Evolutionary conservation across 2,329 filamentous ascomycete genomes (phyloP), one percentile per base, ranked within the genome.

Genomic region (Neonectria ditissima): DNA sequence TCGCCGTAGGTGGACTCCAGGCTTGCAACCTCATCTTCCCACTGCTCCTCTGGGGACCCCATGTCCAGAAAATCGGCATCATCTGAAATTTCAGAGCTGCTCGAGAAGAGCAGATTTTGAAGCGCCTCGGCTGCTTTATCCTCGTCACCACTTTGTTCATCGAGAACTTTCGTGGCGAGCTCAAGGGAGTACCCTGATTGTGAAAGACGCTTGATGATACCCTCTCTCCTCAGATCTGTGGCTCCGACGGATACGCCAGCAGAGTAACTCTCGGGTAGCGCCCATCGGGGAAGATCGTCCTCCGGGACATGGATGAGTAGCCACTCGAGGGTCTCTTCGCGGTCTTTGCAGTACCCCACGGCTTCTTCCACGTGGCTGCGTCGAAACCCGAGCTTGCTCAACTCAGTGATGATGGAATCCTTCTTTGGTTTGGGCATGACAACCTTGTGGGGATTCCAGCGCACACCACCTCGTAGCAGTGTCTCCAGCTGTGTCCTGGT

Each of bases 261-360:
- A 11, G 92, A 90, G 77, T 99, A 99, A 65, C 90, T 92, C 79
- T 97, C 94, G 0, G 96, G 96, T 44, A 99, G 82, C 71, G 93
- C 93, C 94, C 95, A 98, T 7, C 87, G 84, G 1, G 96, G 96
- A n/a, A 98, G 82, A 73, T 98, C 96, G 75, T 99, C 96, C 76
- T 99, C 96, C 1, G 96, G 96, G 2, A 99, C 94, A 78, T 99
- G 95, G 55, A 98, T 94, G 52, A 99, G 86, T 16, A 99, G 85
- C 96, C 96, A 99, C 77, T 98, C 95, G 2, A 99, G 84, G 16
- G 93, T 91, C 79, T 99, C 96, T 76, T 97, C 94, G 30, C 91
- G 87, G 76, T 97, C 94, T 77, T 95, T 97, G 81, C 94, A 97
- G 73, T 94, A 89, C 47, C 89, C 89, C 1, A 92, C 88, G 9